A percentile compares a stretch with the other conserved stretches of the same genome.
These are phyloP conservation scores for Pestalotiopsis fici DNA, from an alignment of 2,329 filamentous ascomycete genomes.

Conservation along the genomic window DNA sequence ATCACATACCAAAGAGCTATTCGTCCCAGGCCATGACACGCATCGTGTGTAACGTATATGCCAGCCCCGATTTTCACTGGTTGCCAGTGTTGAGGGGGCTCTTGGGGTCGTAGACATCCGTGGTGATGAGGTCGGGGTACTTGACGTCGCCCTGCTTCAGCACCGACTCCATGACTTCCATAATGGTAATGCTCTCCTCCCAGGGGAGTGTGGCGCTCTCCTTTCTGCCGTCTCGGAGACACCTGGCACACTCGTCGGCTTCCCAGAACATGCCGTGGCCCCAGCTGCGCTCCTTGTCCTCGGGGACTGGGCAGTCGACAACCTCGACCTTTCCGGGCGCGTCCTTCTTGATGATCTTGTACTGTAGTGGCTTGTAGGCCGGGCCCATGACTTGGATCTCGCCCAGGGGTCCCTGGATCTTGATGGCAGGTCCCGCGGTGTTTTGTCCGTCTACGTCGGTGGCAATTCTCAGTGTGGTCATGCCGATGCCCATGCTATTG, in stretches of 20 bases:
- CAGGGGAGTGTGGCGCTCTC: conserved; percentile 72
- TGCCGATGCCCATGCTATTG: conserved; percentile 72
- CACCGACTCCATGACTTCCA: conserved; percentile 68
- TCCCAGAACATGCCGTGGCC: conserved; percentile 91
- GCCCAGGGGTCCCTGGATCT: conserved; percentile 78
- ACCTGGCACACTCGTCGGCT: conserved; percentile 76
- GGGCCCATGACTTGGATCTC: conserved; percentile 80
- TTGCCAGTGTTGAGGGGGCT: conserved; percentile 63
- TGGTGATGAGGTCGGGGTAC: conserved; percentile 59
- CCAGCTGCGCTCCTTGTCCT: conserved; percentile 48
- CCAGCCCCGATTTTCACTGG: neutral
- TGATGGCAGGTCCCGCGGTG: conserved; percentile 66
- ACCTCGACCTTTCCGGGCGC: conserved; percentile 47
- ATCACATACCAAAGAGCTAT: neutral
- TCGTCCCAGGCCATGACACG: neutral
- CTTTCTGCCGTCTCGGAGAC: conserved; percentile 73
- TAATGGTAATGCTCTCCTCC: conserved; percentile 80
- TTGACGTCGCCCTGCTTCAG: conserved; percentile 53
- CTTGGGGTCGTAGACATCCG: conserved; percentile 58
- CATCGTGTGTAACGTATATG: neutral
- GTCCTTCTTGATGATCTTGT: conserved; percentile 61
- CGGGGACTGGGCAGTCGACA: conserved; percentile 55
- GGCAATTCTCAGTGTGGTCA: conserved; percentile 63
- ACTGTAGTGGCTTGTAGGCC: conserved; percentile 68
- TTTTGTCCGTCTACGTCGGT: conserved; percentile 63